phyloP scores from a whole-genome alignment of 129 eudicot species.

The Flaveria sonorensis region DNA sequence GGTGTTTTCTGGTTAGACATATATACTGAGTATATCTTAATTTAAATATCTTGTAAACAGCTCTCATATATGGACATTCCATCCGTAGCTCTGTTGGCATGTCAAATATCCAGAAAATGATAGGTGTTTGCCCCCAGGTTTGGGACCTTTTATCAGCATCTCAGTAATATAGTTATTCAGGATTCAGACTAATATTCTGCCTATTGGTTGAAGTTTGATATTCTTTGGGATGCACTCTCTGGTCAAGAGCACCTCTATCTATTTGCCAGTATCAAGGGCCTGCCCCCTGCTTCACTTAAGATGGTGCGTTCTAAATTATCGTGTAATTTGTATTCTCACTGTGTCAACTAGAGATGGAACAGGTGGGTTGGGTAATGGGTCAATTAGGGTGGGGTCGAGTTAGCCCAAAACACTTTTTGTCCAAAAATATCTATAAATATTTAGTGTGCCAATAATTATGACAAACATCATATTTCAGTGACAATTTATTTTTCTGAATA shows the following conservation, averaged over 20 bases:
- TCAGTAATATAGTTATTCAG: constrained; percentile 8
- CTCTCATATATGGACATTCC: constrained; percentile 77
- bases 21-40: neutral
- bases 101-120: constrained; percentile 89
- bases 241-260: constrained; percentile 93
- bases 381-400: neutral
- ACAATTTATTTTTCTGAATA: neutral
- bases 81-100: constrained; percentile 79
- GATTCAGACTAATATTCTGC: constrained; percentile 21
- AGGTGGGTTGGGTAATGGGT: neutral
- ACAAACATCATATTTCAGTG: neutral
- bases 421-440: neutral
- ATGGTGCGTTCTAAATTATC: constrained; percentile 38
- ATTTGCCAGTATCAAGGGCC: constrained; percentile 91
- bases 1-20: neutral
- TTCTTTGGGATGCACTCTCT: constrained; percentile 87
- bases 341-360: neutral
- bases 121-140: constrained; percentile 97
- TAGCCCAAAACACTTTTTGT: neutral
- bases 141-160: constrained; percentile 4
- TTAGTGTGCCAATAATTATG: neutral
- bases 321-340: constrained; percentile 11
- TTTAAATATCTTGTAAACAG: constrained; percentile 44
- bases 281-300: constrained; percentile 57
- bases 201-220: constrained; percentile 68